Base-by-base conservation (phyloP, 192 early-diverging fungal genomes). In the Phycomyces nitens region DNA sequence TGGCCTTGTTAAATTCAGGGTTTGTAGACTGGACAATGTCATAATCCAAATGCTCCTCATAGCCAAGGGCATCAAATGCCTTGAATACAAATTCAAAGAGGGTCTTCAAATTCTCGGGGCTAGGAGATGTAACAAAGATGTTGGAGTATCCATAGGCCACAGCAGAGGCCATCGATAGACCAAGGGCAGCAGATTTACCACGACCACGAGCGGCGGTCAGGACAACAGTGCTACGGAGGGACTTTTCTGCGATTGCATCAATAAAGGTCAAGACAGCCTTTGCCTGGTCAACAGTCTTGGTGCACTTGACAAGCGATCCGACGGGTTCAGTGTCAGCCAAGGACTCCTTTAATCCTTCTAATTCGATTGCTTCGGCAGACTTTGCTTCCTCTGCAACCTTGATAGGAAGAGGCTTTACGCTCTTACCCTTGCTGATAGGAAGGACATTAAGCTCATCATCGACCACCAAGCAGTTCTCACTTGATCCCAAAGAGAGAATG, bases 71-170 rank as follows among this genome's bases (percentile, higher is more conserved):
- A 75, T 99, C 95, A 65, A 99, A 97, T 16, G 92, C 94, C 75
- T 94, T 94, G 83, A 99, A 97, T 6, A 99, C 82, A 81, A 97
- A 97, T 80, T 97, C 92, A 66, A 99, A 99, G 38, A 99, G 79
- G 6, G 97, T 99, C 71, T 96, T 96, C 71, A 99, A 88, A 71
- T 99, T 99, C 74, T 97, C 95, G 24, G 97, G 95, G 58, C 87
- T 88, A 23, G 97, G 97, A 15, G 95, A 96, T 1, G 97, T 97
- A 66, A 99, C 91, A 80, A 99, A 99, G 64, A 99, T 95, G 77
- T 99, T 99, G 60, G 92, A 94, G 78, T 99, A 99, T 34, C 97
- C 97, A 77, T 95, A 97, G 0, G 95, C 91, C n/a, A 99, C 83
- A 14, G 97, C 97, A 1, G 93, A 88, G 16, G 94, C 94, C 70